Conservation (phyloP, 225 moss, liverwort and hornwort genomes). For the Physcomitrium patens region DNA sequence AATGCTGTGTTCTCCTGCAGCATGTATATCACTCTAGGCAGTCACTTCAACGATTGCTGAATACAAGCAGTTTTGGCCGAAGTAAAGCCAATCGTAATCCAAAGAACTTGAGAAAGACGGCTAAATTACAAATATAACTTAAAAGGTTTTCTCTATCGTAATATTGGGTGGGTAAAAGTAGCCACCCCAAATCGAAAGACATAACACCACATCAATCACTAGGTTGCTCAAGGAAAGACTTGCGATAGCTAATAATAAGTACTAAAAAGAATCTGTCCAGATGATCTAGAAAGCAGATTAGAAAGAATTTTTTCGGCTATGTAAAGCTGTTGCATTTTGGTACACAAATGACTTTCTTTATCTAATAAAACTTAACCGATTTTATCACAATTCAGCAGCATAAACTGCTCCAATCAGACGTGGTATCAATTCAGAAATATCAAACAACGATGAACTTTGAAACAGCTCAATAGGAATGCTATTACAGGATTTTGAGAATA, state of each 20-base stretch:
- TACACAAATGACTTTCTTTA: background rate
- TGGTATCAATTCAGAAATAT: background rate
- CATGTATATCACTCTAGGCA: background rate
- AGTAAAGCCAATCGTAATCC: background rate
- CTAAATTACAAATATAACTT: background rate
- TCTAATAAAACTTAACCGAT: background rate
- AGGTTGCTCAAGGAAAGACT: too few relatives aligned
- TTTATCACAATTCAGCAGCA: slow-evolving; percentile 14
- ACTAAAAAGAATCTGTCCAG: background rate
- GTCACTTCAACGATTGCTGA: background rate
- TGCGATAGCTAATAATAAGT: too few relatives aligned
- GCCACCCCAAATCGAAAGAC: too few relatives aligned
- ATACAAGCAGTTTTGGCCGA: slow-evolving; percentile 9
- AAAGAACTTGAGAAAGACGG: background rate
- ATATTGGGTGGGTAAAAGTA: background rate
- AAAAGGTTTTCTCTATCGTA: background rate
- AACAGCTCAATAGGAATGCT: slow-evolving; percentile 1
- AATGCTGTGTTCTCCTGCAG: slow-evolving; percentile 60
- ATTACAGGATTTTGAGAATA: background rate
- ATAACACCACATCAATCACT: too few relatives aligned
- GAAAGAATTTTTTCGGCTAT: background rate
- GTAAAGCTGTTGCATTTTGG: background rate
- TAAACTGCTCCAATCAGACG: background rate
- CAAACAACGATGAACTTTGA: background rate
- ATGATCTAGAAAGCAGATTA: background rate